Evolutionary conservation across 768 basidiomycete genomes (phyloP), one percentile per base, ranked within the genome.

Genomic region (Termitomyces sp.): DNA sequence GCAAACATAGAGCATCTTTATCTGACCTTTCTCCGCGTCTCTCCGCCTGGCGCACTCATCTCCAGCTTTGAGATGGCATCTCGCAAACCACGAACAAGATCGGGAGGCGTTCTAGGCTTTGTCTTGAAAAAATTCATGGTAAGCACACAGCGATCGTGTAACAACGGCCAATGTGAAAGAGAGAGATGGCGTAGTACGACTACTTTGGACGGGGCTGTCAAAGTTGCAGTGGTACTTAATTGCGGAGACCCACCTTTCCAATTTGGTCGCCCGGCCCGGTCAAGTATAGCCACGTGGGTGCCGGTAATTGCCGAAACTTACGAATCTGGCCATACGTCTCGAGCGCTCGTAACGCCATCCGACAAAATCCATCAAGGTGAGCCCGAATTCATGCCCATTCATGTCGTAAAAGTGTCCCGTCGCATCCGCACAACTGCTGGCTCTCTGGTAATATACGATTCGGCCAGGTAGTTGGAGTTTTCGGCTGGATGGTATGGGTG

Each of bases 121-220:
- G 90, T 85, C 77, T 92, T 94, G 85, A 96, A 96, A 78, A 96
- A 95, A 73, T 95, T 95, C 94, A 96, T 95, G 31, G 54, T 49
- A 35, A 44, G 56, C 23, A 51, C 45, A 54, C 55, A 19, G 23
- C 19, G 21, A 30, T 45, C 26, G 4, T 15, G 48, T 11, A 23
- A 55, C 35, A 28, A 48, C 9, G 37, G 40, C 26, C 28, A 42
- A 40, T 35, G 40, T 10, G 35, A 30, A 56, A 8, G 37, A 40
- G 26, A 45, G 51, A 55, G 41, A 38, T 54, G 59, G 56, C 48
- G 31, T 38, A 56, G 30, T 50, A 40, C 45, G 53, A 54, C 40
- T 59, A 12, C 35, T 35, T 35, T 35, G 12, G 12, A 35, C 35
- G 31, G 10, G 31, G 31, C 31, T 31, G 30, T 33, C 33, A 33